Evolutionary conservation across 768 basidiomycete species (phyloP).

Genomic region (Coprinopsis strossmayeri): DNA sequence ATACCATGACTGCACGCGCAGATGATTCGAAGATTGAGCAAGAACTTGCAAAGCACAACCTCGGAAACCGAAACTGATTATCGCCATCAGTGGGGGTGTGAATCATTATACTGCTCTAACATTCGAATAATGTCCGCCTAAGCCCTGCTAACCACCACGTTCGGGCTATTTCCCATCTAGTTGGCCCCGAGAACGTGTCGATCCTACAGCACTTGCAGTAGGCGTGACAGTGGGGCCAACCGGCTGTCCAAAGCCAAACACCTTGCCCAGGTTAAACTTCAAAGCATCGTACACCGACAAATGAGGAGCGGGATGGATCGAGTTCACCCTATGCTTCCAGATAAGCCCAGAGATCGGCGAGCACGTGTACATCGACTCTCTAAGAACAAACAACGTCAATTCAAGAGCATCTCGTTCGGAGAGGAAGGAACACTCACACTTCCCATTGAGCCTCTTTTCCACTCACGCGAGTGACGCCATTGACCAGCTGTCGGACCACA

Average conservation of each 20-base stretch:
- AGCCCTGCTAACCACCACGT: background rate
- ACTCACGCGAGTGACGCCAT: slow-evolving; percentile 58
- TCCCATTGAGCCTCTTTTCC: slow-evolving; percentile 63
- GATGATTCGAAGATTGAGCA: background rate
- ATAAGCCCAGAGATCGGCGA: slow-evolving; percentile 63
- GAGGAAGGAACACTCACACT: slow-evolving; percentile 41
- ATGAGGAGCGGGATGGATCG: slow-evolving; percentile 76
- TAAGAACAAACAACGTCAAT: slow-evolving; percentile 18
- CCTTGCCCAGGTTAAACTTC: slow-evolving; percentile 31
- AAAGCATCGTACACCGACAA: slow-evolving; percentile 63
- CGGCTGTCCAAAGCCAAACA: slow-evolving; percentile 27
- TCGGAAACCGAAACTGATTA: background rate
- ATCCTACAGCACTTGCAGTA: background rate
- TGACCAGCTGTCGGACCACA: slow-evolving; percentile 46
- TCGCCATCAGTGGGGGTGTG: background rate
- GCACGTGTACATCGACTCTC: slow-evolving; percentile 69
- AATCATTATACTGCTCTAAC: background rate
- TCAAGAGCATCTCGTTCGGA: background rate
- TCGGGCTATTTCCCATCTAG: background rate
- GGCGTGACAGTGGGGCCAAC: background rate
- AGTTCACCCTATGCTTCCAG: slow-evolving; percentile 57
- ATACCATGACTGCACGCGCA: too few species aligned
- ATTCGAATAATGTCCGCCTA: background rate
- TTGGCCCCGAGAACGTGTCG: background rate
- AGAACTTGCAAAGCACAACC: background rate